A percentile compares a stretch with the other conserved stretches of the same genome.
Conservation (phyloP, 208 protist genomes). For the Crithidia sp. region DNA sequence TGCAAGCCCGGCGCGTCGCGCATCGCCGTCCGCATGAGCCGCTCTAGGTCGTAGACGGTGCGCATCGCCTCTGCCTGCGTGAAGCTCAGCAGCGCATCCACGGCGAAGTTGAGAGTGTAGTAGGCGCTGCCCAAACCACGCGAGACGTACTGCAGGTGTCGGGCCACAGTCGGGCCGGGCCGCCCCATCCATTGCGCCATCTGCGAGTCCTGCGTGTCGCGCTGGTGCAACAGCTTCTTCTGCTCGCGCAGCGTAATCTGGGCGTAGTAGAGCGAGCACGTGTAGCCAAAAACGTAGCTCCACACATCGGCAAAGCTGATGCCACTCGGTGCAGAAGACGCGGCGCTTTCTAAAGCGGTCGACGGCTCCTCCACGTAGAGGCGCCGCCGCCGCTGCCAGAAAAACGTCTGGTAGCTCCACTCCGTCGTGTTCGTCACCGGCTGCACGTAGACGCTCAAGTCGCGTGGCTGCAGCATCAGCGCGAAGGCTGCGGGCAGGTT, state of each 20-base stretch:
- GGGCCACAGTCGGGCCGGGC: not conserved
- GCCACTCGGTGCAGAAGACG: not conserved
- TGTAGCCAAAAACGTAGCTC: slow-evolving; percentile 85
- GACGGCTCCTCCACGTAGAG: slow-evolving; percentile 23
- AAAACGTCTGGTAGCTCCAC: slow-evolving; percentile 57
- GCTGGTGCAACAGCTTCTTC: slow-evolving; percentile 65
- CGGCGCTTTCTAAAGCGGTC: not conserved
- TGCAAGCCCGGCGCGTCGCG: slow-evolving; percentile 10
- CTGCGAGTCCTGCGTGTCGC: slow-evolving; percentile 48
- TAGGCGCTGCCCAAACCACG: slow-evolving; percentile 77
- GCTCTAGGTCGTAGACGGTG: slow-evolving; percentile 65
- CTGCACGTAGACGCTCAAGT: slow-evolving; percentile 54
- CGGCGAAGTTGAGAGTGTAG: slow-evolving; percentile 79
- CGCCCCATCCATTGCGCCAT: slow-evolving; percentile 47
- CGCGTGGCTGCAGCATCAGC: slow-evolving; percentile 58
- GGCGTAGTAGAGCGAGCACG: slow-evolving; percentile 81
- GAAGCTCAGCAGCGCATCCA: slow-evolving; percentile 78
- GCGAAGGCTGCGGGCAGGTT: slow-evolving; percentile 58
- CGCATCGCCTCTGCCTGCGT: slow-evolving; percentile 52
- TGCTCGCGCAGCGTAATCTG: slow-evolving; percentile 67
- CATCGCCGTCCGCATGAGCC: slow-evolving; percentile 23
- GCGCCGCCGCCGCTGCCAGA: slow-evolving; percentile 72
- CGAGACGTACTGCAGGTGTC: slow-evolving; percentile 36
- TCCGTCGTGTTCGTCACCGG: slow-evolving; percentile 28
- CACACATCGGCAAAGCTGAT: slow-evolving; percentile 58